phyloP scores from a whole-genome alignment of 2,329 filamentous ascomycete species.

The Didymellaceae sp. region DNA sequence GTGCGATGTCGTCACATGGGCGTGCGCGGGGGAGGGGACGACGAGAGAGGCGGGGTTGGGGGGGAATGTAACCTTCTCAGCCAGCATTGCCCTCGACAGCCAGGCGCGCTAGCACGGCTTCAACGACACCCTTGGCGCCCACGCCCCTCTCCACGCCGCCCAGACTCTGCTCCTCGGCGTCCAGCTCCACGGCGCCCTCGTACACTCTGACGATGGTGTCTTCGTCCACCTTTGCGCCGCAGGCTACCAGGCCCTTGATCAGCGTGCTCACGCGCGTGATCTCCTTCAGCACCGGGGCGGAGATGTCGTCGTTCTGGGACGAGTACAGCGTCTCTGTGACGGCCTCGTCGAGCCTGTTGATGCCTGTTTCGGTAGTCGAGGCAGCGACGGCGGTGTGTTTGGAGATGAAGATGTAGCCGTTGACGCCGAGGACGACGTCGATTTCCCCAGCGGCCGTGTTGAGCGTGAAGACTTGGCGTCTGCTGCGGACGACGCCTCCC shows the following conservation, averaged over 20 bases:
- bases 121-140: slow-evolving; percentile 42
- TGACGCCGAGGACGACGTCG: slow-evolving; percentile 89
- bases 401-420: slow-evolving; percentile 95
- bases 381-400: slow-evolving; percentile 73
- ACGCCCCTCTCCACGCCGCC: slow-evolving; percentile 52
- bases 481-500: slow-evolving; percentile 80
- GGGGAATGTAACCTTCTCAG: too few species aligned
- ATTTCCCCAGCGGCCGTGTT: slow-evolving; percentile 69
- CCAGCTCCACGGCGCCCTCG: slow-evolving; percentile 78
- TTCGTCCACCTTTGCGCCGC: slow-evolving; percentile 85
- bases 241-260: slow-evolving; percentile 81
- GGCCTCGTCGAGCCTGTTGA: slow-evolving; percentile 87
- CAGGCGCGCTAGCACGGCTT: slow-evolving; percentile 37
- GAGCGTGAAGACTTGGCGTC: slow-evolving; percentile 85
- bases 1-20: too few species aligned
- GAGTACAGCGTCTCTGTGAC: slow-evolving; percentile 88
- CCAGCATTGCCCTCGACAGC: slow-evolving; percentile 35
- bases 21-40: too few species aligned
- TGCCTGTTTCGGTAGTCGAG: slow-evolving; percentile 63
- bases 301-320: slow-evolving; percentile 89
- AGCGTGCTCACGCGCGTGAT: slow-evolving; percentile 84
- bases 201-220: slow-evolving; percentile 86
- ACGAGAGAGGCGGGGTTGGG: too few species aligned
- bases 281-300: slow-evolving; percentile 78
- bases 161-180: slow-evolving; percentile 64